Conservation (phyloP, 306 rosid species). For the Pyrus communis region DNA sequence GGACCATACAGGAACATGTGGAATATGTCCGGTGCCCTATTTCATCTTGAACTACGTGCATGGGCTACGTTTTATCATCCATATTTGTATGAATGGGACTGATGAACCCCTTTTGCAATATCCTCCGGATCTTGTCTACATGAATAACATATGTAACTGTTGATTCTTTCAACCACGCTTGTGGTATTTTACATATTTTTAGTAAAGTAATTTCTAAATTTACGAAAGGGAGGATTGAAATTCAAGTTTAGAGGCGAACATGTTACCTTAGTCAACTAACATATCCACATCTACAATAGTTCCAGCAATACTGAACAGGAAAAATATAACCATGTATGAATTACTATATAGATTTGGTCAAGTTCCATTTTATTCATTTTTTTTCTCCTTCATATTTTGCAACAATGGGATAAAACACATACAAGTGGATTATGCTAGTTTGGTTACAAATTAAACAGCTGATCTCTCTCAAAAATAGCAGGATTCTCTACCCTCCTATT, state of each 20-base stretch:
- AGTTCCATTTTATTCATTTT: not conserved
- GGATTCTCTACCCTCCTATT: too few species aligned
- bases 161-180: not conserved
- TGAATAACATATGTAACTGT: not conserved
- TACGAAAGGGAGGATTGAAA: not conserved
- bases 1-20: not conserved
- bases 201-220: too few species aligned
- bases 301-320: not conserved
- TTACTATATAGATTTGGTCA: not conserved
- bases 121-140: too few species aligned
- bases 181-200: not conserved
- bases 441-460: not conserved
- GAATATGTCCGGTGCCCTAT: not conserved
- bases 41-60: not conserved
- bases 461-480: not conserved
- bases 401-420: too few species aligned
- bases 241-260: not conserved
- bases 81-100: not conserved
- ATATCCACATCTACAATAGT: not conserved
- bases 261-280: not conserved
- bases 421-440: too few species aligned
- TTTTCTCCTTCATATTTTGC: not conserved
- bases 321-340: not conserved
- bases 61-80: not conserved
- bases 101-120: not conserved